These are phyloP conservation scores for Fusarium nurragi DNA, from an alignment of 2,329 filamentous ascomycete species.

Conservation along the genomic window DNA sequence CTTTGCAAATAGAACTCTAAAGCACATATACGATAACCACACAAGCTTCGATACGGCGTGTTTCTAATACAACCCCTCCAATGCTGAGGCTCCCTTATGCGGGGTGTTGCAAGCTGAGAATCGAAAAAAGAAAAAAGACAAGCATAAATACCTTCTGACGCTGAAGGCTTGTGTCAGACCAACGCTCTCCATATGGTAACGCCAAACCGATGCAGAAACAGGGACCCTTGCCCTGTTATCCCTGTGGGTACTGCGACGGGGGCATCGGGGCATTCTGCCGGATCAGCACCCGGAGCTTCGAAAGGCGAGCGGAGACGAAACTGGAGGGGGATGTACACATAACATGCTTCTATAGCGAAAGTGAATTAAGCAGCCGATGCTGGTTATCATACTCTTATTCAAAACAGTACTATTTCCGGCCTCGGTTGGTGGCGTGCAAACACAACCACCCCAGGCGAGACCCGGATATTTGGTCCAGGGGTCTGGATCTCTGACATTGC, in stretches of 20 bases:
- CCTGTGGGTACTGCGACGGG: neutral
- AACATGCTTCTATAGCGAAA: neutral
- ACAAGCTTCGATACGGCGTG: neutral
- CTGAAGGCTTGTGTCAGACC: neutral
- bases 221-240: neutral
- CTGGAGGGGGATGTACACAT: neutral
- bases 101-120: neutral
- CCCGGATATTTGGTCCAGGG: conserved; percentile 8
- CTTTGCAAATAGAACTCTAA: neutral
- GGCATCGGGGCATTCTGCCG: conserved; percentile 17
- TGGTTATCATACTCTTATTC: neutral
- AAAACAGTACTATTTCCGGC: neutral
- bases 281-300: conserved; percentile 15
- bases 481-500: neutral
- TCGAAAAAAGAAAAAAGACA: neutral
- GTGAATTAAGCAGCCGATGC: neutral
- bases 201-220: neutral
- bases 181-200: neutral
- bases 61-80: neutral
- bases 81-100: neutral
- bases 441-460: neutral
- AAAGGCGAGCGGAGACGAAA: neutral
- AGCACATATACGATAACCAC: neutral
- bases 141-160: neutral
- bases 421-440: conserved; percentile 22